phyloP scores from a whole-genome alignment of 2,329 filamentous ascomycete genomes.

The Aspergillus brunneoviolaceus region DNA sequence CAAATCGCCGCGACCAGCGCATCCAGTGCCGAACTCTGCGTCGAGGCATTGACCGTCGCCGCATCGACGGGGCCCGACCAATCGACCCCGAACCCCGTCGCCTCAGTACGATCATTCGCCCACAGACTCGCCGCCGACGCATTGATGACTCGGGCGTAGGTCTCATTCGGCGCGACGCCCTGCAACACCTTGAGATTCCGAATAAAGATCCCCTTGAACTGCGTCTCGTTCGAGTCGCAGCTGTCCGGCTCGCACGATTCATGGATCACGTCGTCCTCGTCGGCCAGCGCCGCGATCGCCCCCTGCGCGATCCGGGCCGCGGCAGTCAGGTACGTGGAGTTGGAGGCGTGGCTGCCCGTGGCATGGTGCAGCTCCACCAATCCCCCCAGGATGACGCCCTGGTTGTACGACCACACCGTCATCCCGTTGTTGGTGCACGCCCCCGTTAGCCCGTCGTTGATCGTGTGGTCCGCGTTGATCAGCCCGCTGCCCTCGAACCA shows the following conservation, averaged over 20 bases:
- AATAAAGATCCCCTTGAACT: constrained; percentile 73
- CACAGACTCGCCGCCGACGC: background rate
- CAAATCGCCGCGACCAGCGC: constrained; percentile 60
- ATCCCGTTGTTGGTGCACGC: constrained; percentile 51
- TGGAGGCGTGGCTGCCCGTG: background rate
- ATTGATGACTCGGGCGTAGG: constrained; percentile 38
- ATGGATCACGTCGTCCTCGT: constrained; percentile 33
- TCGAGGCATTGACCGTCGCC: constrained; percentile 55
- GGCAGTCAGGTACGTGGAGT: background rate
- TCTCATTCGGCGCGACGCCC: constrained; percentile 48
- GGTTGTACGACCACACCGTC: constrained; percentile 56
- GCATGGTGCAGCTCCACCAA: constrained; percentile 53
- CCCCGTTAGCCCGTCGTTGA: constrained; percentile 55
- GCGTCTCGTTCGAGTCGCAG: constrained; percentile 54
- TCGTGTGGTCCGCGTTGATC: constrained; percentile 48
- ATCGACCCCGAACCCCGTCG: background rate
- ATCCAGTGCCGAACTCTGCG: constrained; percentile 67
- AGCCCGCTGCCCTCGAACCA: constrained; percentile 54
- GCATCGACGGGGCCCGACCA: constrained; percentile 53
- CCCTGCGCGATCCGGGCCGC: background rate
- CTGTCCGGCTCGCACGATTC: constrained; percentile 54
- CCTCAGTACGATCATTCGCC: background rate
- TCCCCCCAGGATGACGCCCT: constrained; percentile 60
- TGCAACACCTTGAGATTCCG: constrained; percentile 64
- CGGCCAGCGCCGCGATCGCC: background rate